Evolutionary conservation across 106 monocot genomes (phyloP).

Genomic region (Phalaenopsis equestris): DNA sequence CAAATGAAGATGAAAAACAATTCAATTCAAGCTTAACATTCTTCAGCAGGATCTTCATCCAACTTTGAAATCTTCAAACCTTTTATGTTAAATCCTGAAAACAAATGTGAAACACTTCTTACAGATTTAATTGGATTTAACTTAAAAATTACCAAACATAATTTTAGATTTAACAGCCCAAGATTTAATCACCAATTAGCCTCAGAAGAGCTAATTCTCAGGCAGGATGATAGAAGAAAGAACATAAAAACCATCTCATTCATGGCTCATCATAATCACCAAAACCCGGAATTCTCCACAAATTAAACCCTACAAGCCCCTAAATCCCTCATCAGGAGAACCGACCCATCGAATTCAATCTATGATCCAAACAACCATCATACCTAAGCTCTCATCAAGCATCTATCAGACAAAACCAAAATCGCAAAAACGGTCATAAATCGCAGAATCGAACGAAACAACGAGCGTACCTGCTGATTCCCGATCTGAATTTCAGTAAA

Average conservation of each 20-base stretch:
- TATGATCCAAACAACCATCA: neutral
- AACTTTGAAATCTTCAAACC: too few relatives aligned
- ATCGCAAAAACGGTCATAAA: neutral
- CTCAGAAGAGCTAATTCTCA: neutral
- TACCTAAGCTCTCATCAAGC: neutral
- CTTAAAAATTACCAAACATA: too few relatives aligned
- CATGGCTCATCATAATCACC: neutral
- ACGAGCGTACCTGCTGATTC: neutral
- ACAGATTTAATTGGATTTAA: too few relatives aligned
- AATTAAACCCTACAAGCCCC: neutral
- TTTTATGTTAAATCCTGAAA: too few relatives aligned
- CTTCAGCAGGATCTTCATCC: too few relatives aligned
- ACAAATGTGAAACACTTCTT: too few relatives aligned
- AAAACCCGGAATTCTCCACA: neutral
- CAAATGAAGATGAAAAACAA: too few relatives aligned
- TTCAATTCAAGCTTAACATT: too few relatives aligned
- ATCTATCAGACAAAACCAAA: neutral
- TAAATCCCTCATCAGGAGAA: neutral
- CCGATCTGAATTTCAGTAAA: neutral
- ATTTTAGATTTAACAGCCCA: too few relatives aligned
- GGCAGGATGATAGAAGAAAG: neutral
- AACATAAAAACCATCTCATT: neutral
- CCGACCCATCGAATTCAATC: neutral
- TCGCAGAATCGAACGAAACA: neutral
- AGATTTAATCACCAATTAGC: neutral